These are phyloP conservation scores for Prinsepia uniflora DNA, from an alignment of 306 rosid genomes.

Conservation along the genomic window DNA sequence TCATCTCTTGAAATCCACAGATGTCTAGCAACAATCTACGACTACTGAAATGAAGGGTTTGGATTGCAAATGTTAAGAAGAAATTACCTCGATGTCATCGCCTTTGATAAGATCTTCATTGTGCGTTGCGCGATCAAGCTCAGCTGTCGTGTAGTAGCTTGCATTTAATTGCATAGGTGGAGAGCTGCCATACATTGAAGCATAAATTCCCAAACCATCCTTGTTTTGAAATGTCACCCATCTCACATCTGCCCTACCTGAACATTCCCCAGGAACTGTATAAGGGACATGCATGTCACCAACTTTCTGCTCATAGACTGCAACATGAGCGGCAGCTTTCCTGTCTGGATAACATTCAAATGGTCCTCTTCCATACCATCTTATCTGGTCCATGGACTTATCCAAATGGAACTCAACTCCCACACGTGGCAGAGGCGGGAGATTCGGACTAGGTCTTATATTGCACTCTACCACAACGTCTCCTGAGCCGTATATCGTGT, in stretches of 20 bases:
- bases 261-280: slow-evolving; percentile 78
- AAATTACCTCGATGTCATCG: slow-evolving; percentile 75
- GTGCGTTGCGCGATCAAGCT: slow-evolving; percentile 74
- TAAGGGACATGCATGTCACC: slow-evolving; percentile 88
- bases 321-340: slow-evolving; percentile 84
- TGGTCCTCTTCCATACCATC: slow-evolving; percentile 95
- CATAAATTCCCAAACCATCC: slow-evolving; percentile 76
- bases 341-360: slow-evolving; percentile 93
- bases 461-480: slow-evolving; percentile 66
- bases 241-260: slow-evolving; percentile 87
- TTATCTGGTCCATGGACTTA: slow-evolving; percentile 54
- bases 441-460: slow-evolving; percentile 57
- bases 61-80: not conserved
- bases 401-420: slow-evolving; percentile 73
- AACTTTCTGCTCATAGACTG: slow-evolving; percentile 55
- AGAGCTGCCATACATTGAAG: slow-evolving; percentile 69
- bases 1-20: not conserved
- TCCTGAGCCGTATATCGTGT: slow-evolving; percentile 69
- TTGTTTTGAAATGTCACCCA: slow-evolving; percentile 79
- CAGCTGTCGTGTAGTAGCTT: slow-evolving; percentile 68
- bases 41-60: not conserved
- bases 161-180: slow-evolving; percentile 94
- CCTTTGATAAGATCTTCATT: slow-evolving; percentile 67
- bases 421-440: slow-evolving; percentile 93
- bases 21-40: not conserved